phyloP scores from a whole-genome alignment of 495 filamentous ascomycete genomes.

The Amniculicola lignicola region DNA sequence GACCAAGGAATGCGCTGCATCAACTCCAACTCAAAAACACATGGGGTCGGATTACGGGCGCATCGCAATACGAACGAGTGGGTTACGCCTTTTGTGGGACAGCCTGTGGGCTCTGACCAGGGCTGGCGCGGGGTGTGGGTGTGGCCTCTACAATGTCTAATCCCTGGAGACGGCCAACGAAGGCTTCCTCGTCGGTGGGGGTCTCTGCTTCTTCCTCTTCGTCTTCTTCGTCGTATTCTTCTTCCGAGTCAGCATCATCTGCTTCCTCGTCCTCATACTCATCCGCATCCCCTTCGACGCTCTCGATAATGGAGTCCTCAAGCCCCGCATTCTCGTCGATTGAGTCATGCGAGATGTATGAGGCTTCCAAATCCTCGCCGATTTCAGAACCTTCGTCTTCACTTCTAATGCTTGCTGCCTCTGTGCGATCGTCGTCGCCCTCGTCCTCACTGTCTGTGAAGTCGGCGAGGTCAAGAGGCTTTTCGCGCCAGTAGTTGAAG shows the following conservation, averaged over 20 bases:
- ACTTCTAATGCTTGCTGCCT: constrained; percentile 35
- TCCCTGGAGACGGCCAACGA: not conserved
- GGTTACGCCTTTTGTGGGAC: too few species aligned
- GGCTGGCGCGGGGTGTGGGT: constrained; percentile 17
- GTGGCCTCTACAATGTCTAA: constrained; percentile 21
- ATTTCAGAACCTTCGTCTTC: constrained; percentile 48
- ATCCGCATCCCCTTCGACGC: constrained; percentile 41
- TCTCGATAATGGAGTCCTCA: constrained; percentile 36
- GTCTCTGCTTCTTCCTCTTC: constrained; percentile 24
- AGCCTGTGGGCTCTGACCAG: not conserved
- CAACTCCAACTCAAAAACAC: too few species aligned
- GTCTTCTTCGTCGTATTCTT: constrained; percentile 28
- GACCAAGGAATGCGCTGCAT: too few species aligned
- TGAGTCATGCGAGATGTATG: constrained; percentile 36
- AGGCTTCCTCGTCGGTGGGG: constrained; percentile 9
- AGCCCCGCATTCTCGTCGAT: constrained; percentile 36
- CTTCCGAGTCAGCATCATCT: constrained; percentile 29
- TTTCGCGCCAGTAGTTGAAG: constrained; percentile 46
- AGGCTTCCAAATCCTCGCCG: constrained; percentile 44
- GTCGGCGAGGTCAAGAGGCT: constrained; percentile 40
- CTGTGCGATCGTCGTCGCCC: constrained; percentile 46
- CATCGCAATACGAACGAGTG: too few species aligned
- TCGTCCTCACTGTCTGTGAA: constrained; percentile 43
- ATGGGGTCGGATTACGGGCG: too few species aligned
- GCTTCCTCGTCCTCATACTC: constrained; percentile 41